These are phyloP conservation scores for Fagopyrum homotropicum DNA, from an alignment of 148 eudicot genomes.

Conservation along the genomic window DNA sequence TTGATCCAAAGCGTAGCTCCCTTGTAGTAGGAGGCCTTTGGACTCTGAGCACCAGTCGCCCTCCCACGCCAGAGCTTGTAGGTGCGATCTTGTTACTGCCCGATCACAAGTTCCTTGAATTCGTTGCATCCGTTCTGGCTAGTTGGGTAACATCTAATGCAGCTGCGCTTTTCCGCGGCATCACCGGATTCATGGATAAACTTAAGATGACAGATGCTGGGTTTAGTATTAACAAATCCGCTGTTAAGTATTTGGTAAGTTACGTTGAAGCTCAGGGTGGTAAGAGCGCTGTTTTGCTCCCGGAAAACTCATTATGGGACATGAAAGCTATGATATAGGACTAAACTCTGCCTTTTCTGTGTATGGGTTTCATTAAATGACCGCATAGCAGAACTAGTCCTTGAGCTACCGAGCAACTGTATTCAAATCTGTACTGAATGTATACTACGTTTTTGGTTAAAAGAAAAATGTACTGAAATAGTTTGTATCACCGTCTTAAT, in stretches of 20 bases:
- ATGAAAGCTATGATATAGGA: conserved; percentile 17
- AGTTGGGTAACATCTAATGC: conserved; percentile 22
- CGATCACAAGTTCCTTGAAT: conserved; percentile 22
- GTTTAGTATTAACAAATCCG: conserved; percentile 25
- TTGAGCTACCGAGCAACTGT: no score
- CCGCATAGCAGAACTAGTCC: no score
- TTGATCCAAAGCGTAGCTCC: conserved; percentile 18
- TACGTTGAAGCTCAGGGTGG: conserved; percentile 22
- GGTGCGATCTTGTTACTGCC: conserved; percentile 35
- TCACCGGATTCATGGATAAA: conserved; percentile 25
- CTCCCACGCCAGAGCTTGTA: conserved; percentile 37
- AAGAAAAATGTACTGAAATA: no score
- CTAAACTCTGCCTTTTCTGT: not conserved
- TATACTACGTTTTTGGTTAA: no score
- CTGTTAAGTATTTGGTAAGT: conserved; percentile 23
- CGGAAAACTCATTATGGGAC: conserved; percentile 20
- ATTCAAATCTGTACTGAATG: no score
- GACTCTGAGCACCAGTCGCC: conserved; percentile 22
- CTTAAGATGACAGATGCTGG: conserved; percentile 18
- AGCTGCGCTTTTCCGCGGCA: conserved; percentile 20
- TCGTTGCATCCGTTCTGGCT: conserved; percentile 32
- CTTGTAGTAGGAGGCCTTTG: conserved; percentile 24
- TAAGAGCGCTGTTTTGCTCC: conserved; percentile 15
- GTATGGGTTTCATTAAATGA: no score
- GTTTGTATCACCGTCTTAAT: no score